phyloP scores from a whole-genome alignment of 352 stramenopile genomes.

The Phytophthora lateralis region DNA sequence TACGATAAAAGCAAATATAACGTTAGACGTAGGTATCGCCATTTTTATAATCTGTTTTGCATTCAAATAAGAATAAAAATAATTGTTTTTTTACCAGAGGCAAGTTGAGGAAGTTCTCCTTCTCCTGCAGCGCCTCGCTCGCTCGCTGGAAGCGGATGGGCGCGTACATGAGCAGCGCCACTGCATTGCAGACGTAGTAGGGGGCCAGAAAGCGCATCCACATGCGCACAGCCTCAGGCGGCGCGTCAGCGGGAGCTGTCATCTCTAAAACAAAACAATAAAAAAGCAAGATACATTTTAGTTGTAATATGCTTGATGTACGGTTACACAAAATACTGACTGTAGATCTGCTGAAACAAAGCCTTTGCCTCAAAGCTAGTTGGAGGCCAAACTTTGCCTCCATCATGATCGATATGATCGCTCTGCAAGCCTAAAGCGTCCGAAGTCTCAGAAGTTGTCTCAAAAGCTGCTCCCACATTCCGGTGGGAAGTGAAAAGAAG shows the following conservation, averaged over 20 bases:
- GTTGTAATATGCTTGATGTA: too few species aligned
- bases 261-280: neutral
- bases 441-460: too few species aligned
- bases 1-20: slow-evolving; percentile 15
- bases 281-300: neutral
- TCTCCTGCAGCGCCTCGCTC: slow-evolving; percentile 48
- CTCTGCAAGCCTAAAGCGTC: too few species aligned
- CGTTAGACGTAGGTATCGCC: neutral
- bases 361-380: too few species aligned
- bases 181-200: slow-evolving; percentile 73
- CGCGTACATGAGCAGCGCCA: slow-evolving; percentile 62
- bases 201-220: slow-evolving; percentile 65
- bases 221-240: slow-evolving; percentile 12
- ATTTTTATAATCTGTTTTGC: neutral
- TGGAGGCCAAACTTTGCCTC: too few species aligned
- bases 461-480: too few species aligned
- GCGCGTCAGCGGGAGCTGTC: neutral
- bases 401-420: too few species aligned
- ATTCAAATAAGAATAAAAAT: slow-evolving; percentile 17
- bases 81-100: slow-evolving; percentile 38
- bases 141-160: slow-evolving; percentile 48
- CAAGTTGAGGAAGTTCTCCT: slow-evolving; percentile 70
- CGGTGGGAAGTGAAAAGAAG: too few species aligned
- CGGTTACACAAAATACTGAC: too few species aligned
- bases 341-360: too few species aligned